Percentiles rank a stretch among this genome's conserved stretches.
These are phyloP conservation scores for Podila epicladia DNA, from an alignment of 192 early-diverging fungal species.

Conservation along the genomic window DNA sequence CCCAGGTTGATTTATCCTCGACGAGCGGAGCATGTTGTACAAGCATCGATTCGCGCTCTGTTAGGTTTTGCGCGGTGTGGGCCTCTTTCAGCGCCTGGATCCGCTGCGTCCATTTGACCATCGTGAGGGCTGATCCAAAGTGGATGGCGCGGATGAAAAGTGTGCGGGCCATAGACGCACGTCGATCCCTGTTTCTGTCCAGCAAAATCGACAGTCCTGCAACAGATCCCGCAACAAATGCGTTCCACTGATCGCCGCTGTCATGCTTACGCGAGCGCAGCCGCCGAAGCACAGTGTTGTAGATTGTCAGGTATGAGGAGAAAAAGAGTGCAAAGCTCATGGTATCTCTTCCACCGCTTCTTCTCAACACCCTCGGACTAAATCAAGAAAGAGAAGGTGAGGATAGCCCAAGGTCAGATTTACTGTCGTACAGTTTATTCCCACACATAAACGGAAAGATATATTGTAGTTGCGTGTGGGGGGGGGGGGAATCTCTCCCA, in stretches of 20 bases:
- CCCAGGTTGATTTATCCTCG: constrained; percentile 36
- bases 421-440: constrained; percentile 52
- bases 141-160: constrained; percentile 70
- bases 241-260: constrained; percentile 62
- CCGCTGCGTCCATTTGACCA: constrained; percentile 63
- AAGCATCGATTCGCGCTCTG: neutral
- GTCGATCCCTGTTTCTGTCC: constrained; percentile 62
- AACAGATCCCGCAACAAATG: constrained; percentile 69
- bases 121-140: constrained; percentile 66
- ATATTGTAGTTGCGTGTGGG: neutral
- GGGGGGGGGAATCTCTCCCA: constrained; percentile 43
- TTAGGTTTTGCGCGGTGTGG: neutral
- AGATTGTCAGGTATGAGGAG: constrained; percentile 66
- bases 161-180: constrained; percentile 63
- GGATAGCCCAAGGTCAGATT: constrained; percentile 9
- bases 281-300: constrained; percentile 70
- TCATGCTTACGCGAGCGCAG: constrained; percentile 56
- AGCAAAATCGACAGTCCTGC: constrained; percentile 68
- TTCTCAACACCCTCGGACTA: constrained; percentile 54
- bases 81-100: constrained; percentile 16
- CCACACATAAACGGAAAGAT: constrained; percentile 11
- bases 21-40: neutral
- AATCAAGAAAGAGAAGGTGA: neutral
- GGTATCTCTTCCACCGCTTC: constrained; percentile 66
- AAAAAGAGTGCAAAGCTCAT: constrained; percentile 72